These are phyloP conservation scores for Aaosphaeria arxii DNA, from an alignment of 2,329 filamentous ascomycete species.

Conservation along the genomic window DNA sequence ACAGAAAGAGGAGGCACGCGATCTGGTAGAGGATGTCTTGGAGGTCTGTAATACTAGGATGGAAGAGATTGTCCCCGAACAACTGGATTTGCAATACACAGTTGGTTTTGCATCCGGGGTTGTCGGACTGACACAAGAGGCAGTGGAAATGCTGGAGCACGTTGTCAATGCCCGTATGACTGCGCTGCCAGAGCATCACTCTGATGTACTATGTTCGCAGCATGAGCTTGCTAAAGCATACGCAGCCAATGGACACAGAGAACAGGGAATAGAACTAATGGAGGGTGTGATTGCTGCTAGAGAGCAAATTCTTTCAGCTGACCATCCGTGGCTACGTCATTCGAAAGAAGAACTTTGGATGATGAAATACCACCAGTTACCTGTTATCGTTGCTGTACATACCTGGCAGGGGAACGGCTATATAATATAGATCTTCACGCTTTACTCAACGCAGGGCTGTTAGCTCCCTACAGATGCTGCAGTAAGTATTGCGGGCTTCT, in stretches of 20 bases:
- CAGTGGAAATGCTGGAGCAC: neutral
- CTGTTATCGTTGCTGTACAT: no score
- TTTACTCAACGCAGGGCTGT: no score
- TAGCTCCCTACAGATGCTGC: no score
- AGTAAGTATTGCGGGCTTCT: no score
- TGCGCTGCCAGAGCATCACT: slow-evolving; percentile 6
- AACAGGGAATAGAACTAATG: neutral
- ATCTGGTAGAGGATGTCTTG: neutral
- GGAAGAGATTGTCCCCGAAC: neutral
- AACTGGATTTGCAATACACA: neutral
- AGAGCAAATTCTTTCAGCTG: no score
- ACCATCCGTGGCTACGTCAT: no score
- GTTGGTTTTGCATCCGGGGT: neutral
- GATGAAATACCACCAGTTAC: no score
- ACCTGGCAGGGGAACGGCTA: no score
- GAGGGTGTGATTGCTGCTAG: neutral
- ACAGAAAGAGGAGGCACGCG: neutral
- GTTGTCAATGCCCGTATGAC: neutral
- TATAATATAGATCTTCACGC: no score
- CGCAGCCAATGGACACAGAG: neutral
- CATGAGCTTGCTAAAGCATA: slow-evolving; percentile 9
- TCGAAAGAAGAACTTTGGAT: no score
- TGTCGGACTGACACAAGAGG: neutral
- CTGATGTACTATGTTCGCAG: slow-evolving; percentile 7
- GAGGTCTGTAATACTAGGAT: neutral